phyloP scores from a whole-genome alignment of 805 yeast species.

The Lachancea sp. region DNA sequence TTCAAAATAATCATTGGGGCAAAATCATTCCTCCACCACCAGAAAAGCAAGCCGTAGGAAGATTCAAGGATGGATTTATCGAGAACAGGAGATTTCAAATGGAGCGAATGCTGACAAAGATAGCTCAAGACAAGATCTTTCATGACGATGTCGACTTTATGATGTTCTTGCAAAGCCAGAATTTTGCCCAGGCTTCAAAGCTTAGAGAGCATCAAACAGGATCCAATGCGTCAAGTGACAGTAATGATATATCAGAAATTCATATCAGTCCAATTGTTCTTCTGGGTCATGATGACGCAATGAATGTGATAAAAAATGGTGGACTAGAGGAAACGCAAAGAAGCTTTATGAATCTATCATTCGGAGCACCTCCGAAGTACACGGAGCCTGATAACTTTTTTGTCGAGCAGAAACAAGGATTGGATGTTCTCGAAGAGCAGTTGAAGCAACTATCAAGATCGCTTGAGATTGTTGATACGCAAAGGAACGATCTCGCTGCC shows the following conservation, averaged over 20 bases:
- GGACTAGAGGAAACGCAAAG: constrained; percentile 48
- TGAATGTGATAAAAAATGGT: constrained; percentile 21
- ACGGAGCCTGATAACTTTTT: constrained; percentile 78
- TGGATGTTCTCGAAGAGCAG: constrained; percentile 68
- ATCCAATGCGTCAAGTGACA: constrained; percentile 41
- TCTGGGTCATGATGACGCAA: constrained; percentile 32
- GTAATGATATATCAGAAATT: constrained; percentile 35
- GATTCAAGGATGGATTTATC: constrained; percentile 84
- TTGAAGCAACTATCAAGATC: constrained; percentile 62
- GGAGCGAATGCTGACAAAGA: constrained; percentile 77
- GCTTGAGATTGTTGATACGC: constrained; percentile 65
- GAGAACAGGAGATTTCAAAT: constrained; percentile 79
- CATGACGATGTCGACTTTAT: constrained; percentile 70
- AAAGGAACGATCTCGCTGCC: constrained; percentile 64
- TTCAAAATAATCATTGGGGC: constrained; percentile 85
- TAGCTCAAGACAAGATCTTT: constrained; percentile 49
- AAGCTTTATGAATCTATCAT: constrained; percentile 59
- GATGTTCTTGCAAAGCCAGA: constrained; percentile 68
- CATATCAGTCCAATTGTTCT: constrained; percentile 29
- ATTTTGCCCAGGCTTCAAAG: constrained; percentile 62
- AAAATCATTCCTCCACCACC: constrained; percentile 92
- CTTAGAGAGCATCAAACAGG: constrained; percentile 60
- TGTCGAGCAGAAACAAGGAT: constrained; percentile 56
- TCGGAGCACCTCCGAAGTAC: constrained; percentile 60
- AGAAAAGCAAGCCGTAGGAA: constrained; percentile 86